Evolutionary conservation across 2,329 filamentous ascomycete species (phyloP), one percentile per base, ranked within the genome.

Genomic region (Clonostachys chloroleuca): DNA sequence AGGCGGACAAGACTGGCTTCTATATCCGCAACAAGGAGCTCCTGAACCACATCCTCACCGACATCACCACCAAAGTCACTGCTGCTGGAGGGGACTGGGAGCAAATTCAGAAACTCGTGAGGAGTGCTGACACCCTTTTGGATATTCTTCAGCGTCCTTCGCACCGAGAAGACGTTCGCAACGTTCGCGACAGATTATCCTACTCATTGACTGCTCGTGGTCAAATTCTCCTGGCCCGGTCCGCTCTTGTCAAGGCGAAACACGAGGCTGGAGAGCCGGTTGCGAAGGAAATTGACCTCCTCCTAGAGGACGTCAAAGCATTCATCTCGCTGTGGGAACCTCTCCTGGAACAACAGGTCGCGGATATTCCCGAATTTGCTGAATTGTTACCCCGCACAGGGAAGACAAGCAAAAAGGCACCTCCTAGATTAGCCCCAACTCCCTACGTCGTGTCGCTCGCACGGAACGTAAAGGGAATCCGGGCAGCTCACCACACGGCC

Each of bases 141-240:
- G 75, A 80, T 42, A 58, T 80, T 50, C 59, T 80, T 40, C 64
- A 78, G 54, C 63, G 70, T 24, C 59, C 67, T 13, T 61, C 58
- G 18, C 76, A 79, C 58, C 47, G 55, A 34, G 52, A 49, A 3
- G 40, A 49, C 9, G 17, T 9, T 43, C 49, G 47, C 50, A 44
- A 45, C 42, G 48, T 51, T 34, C 46, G 49, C 17, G 46, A 59
- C 37, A 52, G 52, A 36, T 45, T 59, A 37, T 55, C 63, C 43
- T 53, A 54, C 24, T 60, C 59, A 16, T 56, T 55, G 6, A 14
- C 60, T 24, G 49, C 64, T 14, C 61, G 62, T n/a, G 63, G 64
- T 33, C 49, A 62, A 50, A 47, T 55, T 7, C 52, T 69, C 36
- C 64, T 60, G 49, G 47, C 59, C 3, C 54, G 60, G 33, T 57